These are phyloP conservation scores for Penicillium flavigenum DNA, from an alignment of 495 filamentous ascomycete species.

Conservation along the genomic window DNA sequence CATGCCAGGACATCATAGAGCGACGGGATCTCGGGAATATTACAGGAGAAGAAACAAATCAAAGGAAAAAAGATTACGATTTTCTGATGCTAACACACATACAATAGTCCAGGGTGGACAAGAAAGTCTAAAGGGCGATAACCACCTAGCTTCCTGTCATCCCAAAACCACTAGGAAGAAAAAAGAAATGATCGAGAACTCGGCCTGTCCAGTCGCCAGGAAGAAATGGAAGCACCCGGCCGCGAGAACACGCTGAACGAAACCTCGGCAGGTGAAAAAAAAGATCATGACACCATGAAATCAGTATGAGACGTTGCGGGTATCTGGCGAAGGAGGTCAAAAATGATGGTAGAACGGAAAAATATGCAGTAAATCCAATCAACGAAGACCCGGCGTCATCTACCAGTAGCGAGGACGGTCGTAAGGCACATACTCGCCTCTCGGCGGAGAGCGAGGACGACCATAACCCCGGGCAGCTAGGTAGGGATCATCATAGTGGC, in stretches of 20 bases:
- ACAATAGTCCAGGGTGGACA: neutral
- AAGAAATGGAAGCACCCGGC: slow-evolving; percentile 1
- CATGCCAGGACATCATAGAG: neutral
- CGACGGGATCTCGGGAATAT: neutral
- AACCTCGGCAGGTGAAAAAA: slow-evolving; percentile 23
- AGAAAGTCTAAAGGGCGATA: neutral
- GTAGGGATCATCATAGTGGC: slow-evolving; percentile 50
- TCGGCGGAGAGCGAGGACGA: slow-evolving; percentile 45
- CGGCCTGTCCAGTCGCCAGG: slow-evolving; percentile 9
- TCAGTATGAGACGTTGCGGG: slow-evolving; percentile 30
- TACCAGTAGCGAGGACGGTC: slow-evolving; percentile 52
- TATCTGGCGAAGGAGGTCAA: slow-evolving; percentile 21
- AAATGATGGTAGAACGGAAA: slow-evolving; percentile 13
- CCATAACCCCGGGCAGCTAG: slow-evolving; percentile 43
- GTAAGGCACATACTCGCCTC: slow-evolving; percentile 45
- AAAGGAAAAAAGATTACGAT: neutral
- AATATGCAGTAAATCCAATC: slow-evolving; percentile 18
- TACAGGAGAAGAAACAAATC: neutral
- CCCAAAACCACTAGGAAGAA: neutral
- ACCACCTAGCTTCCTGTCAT: neutral
- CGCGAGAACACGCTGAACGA: slow-evolving; percentile 17
- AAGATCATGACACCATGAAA: slow-evolving; percentile 26
- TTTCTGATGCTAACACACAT: slow-evolving; percentile 8
- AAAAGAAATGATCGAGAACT: slow-evolving; percentile 2
- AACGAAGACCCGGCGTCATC: slow-evolving; percentile 10